Evolutionary conservation across 371 early-diverging fungal genomes (phyloP).

Genomic region (Phascolomyces articulosus): DNA sequence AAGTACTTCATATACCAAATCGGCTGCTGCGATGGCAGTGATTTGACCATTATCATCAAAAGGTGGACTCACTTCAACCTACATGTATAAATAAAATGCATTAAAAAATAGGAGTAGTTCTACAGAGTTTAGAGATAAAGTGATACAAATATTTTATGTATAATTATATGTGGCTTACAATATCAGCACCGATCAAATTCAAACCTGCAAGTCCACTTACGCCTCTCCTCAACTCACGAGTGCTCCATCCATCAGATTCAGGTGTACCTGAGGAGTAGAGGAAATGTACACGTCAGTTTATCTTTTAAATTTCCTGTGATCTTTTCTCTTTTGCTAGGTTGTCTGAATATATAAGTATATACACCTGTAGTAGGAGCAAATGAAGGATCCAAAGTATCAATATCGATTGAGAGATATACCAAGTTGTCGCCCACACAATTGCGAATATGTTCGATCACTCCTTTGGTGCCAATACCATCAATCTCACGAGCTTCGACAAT

Average conservation of each 20-base stretch:
- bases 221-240: constrained; percentile 28
- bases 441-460: constrained; percentile 30
- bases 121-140: too few relatives aligned
- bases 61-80: too few relatives aligned
- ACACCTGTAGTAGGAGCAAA: constrained; percentile 1
- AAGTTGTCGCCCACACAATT: constrained; percentile 29
- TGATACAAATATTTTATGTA: too few relatives aligned
- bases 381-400: constrained; percentile 38
- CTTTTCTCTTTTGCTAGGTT: too few relatives aligned
- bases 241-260: too few relatives aligned
- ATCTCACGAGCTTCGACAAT: constrained; percentile 38
- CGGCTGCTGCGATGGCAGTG: constrained; percentile 31
- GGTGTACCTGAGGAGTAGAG: too few relatives aligned
- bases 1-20: constrained; percentile 23
- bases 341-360: background rate
- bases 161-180: too few relatives aligned
- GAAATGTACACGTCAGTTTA: too few relatives aligned
- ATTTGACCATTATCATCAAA: constrained; percentile 38
- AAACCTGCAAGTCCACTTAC: constrained; percentile 13
- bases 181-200: constrained; percentile 36
- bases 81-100: too few relatives aligned
- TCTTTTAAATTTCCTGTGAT: too few relatives aligned
- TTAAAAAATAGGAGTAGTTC: too few relatives aligned
- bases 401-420: constrained; percentile 40
- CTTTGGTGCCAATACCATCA: constrained; percentile 28